Percentiles rank a stretch among this genome's conserved stretches.
Conservation (phyloP, 2,329 filamentous ascomycete species). For the Alternaria infectoria region DNA sequence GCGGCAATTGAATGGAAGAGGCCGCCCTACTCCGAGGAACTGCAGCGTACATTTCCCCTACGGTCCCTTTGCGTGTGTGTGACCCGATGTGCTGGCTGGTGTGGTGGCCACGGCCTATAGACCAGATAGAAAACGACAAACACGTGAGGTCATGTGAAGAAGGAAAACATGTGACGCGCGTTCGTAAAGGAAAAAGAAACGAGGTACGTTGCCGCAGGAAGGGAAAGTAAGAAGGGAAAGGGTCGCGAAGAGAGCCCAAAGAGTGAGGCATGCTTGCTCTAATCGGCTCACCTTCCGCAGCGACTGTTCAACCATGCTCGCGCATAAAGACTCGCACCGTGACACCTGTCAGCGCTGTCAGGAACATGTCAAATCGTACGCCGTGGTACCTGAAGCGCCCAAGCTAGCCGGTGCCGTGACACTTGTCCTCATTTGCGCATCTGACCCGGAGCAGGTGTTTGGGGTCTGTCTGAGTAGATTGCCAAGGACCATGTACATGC, state of each 20-base stretch:
- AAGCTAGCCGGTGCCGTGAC: neutral
- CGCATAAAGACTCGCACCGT: constrained; percentile 23
- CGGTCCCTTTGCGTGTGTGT: neutral
- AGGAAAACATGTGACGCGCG: neutral
- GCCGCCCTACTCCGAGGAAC: neutral
- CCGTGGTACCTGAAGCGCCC: constrained; percentile 6
- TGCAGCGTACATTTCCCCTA: neutral
- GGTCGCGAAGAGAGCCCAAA: neutral
- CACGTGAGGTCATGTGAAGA: neutral
- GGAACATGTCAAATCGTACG: constrained; percentile 14
- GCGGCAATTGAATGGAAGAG: neutral
- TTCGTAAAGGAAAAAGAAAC: neutral
- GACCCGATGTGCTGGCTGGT: constrained; percentile 3
- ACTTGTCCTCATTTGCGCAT: constrained; percentile 15
- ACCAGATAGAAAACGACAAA: no score
- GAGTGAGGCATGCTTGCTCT: neutral
- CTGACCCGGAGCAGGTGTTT: constrained; percentile 12
- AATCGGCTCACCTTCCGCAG: neutral
- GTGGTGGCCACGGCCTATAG: neutral
- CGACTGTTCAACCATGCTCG: neutral
- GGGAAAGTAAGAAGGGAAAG: neutral
- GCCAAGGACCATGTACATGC: constrained; percentile 9
- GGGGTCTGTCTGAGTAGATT: neutral
- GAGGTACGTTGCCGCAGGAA: neutral
- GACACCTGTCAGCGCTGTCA: constrained; percentile 35